phyloP scores from a whole-genome alignment of 306 rosid genomes.

The Sechiopsis laciniata region DNA sequence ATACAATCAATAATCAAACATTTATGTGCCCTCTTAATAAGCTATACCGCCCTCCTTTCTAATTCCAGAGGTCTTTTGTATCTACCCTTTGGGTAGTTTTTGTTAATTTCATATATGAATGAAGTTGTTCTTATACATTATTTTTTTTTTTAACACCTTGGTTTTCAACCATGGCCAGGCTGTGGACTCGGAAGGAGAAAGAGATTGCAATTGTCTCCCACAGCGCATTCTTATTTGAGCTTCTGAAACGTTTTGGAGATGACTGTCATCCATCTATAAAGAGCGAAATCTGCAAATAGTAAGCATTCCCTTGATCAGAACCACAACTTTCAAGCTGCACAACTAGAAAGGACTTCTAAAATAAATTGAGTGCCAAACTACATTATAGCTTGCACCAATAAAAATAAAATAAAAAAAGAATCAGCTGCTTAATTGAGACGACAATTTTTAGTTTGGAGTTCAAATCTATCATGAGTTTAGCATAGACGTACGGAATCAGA shows the following conservation, averaged over 20 bases:
- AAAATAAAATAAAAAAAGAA: background rate
- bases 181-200: conserved; percentile 93
- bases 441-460: background rate
- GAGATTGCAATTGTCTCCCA: conserved; percentile 81
- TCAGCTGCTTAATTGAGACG: background rate
- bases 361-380: background rate
- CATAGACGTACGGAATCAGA: no score
- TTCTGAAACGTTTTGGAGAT: conserved; percentile 65
- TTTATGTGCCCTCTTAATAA: no score
- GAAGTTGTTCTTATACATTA: no score
- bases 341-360: no score
- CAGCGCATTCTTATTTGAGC: conserved; percentile 66
- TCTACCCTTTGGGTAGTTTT: no score
- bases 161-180: conserved; percentile 39
- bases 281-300: conserved; percentile 44
- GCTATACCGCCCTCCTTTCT: no score
- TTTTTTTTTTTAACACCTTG: background rate
- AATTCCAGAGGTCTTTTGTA: no score
- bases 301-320: conserved; percentile 12
- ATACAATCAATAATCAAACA: no score
- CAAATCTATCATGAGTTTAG: no score
- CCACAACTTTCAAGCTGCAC: no score
- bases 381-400: background rate
- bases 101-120: no score
- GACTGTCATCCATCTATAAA: conserved; percentile 68